phyloP scores from a whole-genome alignment of 305 asterid species.

The Nicotiana rustica region DNA sequence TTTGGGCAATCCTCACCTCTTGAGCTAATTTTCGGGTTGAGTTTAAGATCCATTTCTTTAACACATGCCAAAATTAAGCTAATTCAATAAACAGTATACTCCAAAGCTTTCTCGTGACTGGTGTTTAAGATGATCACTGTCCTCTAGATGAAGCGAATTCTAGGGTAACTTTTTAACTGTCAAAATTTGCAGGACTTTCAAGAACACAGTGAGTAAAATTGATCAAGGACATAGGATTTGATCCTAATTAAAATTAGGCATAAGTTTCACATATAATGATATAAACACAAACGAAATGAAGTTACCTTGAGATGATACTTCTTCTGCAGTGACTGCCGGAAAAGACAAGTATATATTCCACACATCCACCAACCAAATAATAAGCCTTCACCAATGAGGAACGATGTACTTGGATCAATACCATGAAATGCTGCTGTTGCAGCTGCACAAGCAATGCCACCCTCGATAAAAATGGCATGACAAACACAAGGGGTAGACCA shows the following conservation, averaged over 20 bases:
- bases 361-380: slow-evolving; percentile 88
- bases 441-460: slow-evolving; percentile 80
- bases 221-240: slow-evolving; percentile 2
- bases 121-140: background rate
- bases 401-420: slow-evolving; percentile 69
- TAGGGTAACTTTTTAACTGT: background rate
- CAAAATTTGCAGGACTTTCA: background rate
- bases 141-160: background rate
- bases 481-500: slow-evolving; percentile 62
- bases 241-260: background rate
- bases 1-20: no score
- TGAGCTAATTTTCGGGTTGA: no score
- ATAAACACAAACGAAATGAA: background rate
- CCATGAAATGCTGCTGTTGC: slow-evolving; percentile 68
- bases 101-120: background rate
- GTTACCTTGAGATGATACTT: slow-evolving; percentile 79
- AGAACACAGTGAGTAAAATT: slow-evolving; percentile 11
- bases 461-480: slow-evolving; percentile 74
- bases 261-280: background rate
- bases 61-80: background rate
- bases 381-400: slow-evolving; percentile 75
- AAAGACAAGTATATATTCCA: slow-evolving; percentile 81
- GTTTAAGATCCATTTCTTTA: no score
- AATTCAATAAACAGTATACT: background rate
- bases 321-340: slow-evolving; percentile 70